A percentile compares a stretch with the other conserved stretches of the same genome.
phyloP scores from a whole-genome alignment of 1,284 basidiomycete species.

The Coniophora puteana region DNA sequence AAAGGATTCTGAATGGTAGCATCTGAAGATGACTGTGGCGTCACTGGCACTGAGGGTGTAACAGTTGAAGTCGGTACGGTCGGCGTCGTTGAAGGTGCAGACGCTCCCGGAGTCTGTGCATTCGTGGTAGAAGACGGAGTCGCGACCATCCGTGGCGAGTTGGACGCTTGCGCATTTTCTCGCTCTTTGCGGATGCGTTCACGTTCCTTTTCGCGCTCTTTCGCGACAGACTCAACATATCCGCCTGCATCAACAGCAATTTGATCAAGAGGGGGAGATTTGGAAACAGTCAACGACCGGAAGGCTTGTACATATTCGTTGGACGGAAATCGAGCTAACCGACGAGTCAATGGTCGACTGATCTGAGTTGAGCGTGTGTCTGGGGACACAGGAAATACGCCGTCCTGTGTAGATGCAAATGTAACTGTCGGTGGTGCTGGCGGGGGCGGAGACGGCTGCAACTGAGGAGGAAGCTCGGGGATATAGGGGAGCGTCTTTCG shows the following conservation, averaged over 20 bases:
- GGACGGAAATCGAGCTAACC: constrained; percentile 16
- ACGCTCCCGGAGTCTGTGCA: constrained; percentile 16
- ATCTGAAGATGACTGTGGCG: constrained; percentile 14
- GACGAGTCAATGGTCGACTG: constrained; percentile 18
- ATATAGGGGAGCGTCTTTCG: constrained; percentile 49
- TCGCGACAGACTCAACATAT: constrained; percentile 68
- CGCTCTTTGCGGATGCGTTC: constrained; percentile 65
- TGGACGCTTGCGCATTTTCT: constrained; percentile 41
- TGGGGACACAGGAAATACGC: not conserved
- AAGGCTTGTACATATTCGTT: constrained; percentile 15
- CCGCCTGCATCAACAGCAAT: constrained; percentile 56
- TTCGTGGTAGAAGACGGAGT: constrained; percentile 19
- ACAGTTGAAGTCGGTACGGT: constrained; percentile 7
- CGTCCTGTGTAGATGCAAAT: constrained; percentile 12
- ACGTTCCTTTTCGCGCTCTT: constrained; percentile 68
- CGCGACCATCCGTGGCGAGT: constrained; percentile 29
- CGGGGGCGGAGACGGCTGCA: constrained; percentile 56
- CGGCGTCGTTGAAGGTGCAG: constrained; percentile 19
- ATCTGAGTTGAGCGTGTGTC: constrained; percentile 9
- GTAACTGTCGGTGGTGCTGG: constrained; percentile 19
- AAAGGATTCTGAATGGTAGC: too few relatives aligned
- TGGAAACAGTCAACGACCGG: constrained; percentile 20
- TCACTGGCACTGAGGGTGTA: constrained; percentile 10
- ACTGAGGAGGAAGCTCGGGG: constrained; percentile 60
- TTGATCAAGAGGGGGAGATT: constrained; percentile 24